phyloP scores from a whole-genome alignment of 768 basidiomycete species.

The Rhodocollybia butyracea region DNA sequence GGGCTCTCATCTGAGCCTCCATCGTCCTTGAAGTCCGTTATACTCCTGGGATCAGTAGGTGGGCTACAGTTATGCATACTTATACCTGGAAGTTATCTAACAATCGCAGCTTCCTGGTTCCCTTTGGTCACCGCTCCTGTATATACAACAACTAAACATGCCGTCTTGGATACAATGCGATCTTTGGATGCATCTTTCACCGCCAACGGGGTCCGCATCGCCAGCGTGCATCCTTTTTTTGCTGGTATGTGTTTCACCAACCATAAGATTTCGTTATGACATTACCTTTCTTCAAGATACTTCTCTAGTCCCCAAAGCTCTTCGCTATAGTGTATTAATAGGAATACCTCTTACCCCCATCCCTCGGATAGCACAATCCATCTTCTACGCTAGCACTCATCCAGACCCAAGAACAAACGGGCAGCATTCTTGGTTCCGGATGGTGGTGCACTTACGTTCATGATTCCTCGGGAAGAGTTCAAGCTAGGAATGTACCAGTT shows the following conservation, averaged over 20 bases:
- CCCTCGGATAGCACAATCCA: conserved; percentile 25
- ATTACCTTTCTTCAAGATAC: conserved; percentile 19
- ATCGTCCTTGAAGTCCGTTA: conserved; percentile 22
- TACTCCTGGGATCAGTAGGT: conserved; percentile 34
- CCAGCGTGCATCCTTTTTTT: conserved; percentile 27
- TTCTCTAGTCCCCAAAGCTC: conserved; percentile 16
- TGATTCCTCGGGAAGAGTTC: conserved; percentile 19
- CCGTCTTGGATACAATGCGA: conserved; percentile 27
- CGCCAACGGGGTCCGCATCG: conserved; percentile 17
- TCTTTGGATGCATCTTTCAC: conserved; percentile 17
- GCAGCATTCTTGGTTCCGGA: neutral
- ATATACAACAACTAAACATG: conserved; percentile 31
- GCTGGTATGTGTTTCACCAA: conserved; percentile 20
- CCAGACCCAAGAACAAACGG: conserved; percentile 20
- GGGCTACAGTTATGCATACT: neutral
- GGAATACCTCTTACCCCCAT: conserved; percentile 28
- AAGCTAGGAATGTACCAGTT: conserved; percentile 26
- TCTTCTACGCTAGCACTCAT: conserved; percentile 26
- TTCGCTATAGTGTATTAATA: conserved; percentile 13
- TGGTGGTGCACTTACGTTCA: conserved; percentile 21
- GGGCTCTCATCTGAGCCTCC: neutral
- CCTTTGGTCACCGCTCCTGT: conserved; percentile 20
- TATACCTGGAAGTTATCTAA: neutral
- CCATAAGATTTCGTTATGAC: neutral
- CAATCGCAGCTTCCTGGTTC: conserved; percentile 23